Evolutionary conservation across 441 rosid species (phyloP), one percentile per base, ranked within the genome.

Genomic region (Isatis lusitanica): DNA sequence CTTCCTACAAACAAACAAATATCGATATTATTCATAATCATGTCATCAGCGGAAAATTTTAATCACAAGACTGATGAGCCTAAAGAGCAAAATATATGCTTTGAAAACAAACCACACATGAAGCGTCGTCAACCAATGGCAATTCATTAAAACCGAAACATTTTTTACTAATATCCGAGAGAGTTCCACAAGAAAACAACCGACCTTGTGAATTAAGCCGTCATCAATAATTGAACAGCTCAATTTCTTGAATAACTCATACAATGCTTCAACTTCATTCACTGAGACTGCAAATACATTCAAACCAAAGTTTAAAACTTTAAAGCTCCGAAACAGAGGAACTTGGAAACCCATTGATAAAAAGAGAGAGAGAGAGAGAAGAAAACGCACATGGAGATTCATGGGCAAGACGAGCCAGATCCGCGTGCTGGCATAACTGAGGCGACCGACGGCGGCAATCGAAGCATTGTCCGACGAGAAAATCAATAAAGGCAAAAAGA

Each of bases 171-270:
- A 39, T 13, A 51, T 56, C 71, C 7, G 57, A 42, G 18, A 35
- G 58, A 58, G 8, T 39, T 46, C 10, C 53, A 47, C 26, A 33
- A 43, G 6, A 9, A 36, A 68, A 12, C 17, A 60, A 42, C 68
- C 43, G 64, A 93, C 98, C 94, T 93, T 93, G 81, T 93, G 97
- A 71, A 93, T 88, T 68, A 91, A 78, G 3, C 91, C 93, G 46
- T 91, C 98, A 47, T 86, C 84, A 46, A 90, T 76, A n/a, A 90
- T 83, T 1, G 91, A 90, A 76, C 84, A 78, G 56, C 97, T 91
- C 59, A 91, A 56, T 81, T 85, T 88, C 93, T 88, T 83, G 73
- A 82, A 93, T 28, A 93, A 81, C 82, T 84, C 94, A 48, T 76
- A 77, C 82, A 93, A 69, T 5, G 97, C 96, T 82, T 91, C 93